These are phyloP conservation scores for Pterulicium gracile DNA, from an alignment of 1,284 basidiomycete genomes.

Conservation along the genomic window DNA sequence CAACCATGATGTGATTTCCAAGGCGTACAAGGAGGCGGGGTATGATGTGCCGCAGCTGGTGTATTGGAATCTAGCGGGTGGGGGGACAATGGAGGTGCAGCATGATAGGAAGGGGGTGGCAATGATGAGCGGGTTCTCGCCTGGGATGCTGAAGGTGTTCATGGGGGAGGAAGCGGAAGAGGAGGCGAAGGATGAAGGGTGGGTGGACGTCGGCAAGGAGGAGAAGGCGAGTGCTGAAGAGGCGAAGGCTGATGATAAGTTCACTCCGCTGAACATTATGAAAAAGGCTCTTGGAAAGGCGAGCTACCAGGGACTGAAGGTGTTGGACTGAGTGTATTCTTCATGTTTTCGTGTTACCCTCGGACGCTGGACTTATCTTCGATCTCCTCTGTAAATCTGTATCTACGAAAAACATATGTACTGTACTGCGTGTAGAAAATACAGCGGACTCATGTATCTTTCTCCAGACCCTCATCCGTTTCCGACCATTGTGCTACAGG, in stretches of 20 bases:
- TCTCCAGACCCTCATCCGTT: too few species aligned
- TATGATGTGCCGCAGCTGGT: slow-evolving; percentile 62
- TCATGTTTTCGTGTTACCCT: neutral
- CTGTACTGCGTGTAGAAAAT: too few species aligned
- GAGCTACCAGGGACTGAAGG: slow-evolving; percentile 38
- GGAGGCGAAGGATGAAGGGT: slow-evolving; percentile 25
- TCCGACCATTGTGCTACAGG: too few species aligned
- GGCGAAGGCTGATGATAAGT: slow-evolving; percentile 20
- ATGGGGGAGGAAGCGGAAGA: slow-evolving; percentile 38
- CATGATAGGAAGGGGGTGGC: slow-evolving; percentile 46
- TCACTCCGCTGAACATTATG: slow-evolving; percentile 42
- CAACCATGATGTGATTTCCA: slow-evolving; percentile 43
- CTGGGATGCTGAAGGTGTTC: slow-evolving; percentile 61
- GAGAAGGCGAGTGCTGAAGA: slow-evolving; percentile 4
- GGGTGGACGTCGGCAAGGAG: slow-evolving; percentile 20
- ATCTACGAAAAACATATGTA: too few species aligned
- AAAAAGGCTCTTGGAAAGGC: slow-evolving; percentile 37
- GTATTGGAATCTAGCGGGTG: slow-evolving; percentile 40
- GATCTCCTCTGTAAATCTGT: too few species aligned
- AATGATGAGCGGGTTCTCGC: slow-evolving; percentile 58
- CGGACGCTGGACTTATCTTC: too few species aligned
- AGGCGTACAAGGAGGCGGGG: slow-evolving; percentile 43
- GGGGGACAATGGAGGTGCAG: slow-evolving; percentile 33
- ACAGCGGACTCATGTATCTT: too few species aligned
- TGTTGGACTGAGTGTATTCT: slow-evolving; percentile 28